Base-by-base conservation (phyloP, 148 eudicot genomes). In the Hydrangea macrophylla region DNA sequence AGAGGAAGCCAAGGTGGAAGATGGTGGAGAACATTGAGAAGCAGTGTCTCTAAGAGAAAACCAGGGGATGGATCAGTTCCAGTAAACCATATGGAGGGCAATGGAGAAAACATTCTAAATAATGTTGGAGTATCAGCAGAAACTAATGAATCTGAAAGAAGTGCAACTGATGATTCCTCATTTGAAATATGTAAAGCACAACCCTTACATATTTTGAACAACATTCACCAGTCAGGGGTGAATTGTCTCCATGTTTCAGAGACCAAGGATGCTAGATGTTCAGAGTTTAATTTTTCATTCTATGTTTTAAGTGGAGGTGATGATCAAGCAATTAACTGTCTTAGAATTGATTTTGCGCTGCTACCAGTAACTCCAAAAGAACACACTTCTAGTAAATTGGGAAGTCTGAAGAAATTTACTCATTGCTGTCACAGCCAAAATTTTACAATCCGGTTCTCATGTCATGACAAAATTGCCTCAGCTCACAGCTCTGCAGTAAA, bases 1-100 rank as follows among this genome's bases (percentile, higher is more conserved):
- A 91, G 99, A 81, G 99, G 99, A 80, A 94, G 99, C 87, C 99
- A 94, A 83, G 99, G 99, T 72, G 99, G 99, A 69, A 80, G 99
- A 48, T 79, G 93, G 93, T 83, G 99, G 93, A 82, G 90, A 78
- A 79, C 91, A 53, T 58, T 81, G 44, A 83, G 64, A 55, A 64
- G 50, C 31, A 55, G 73, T 42, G 9, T 48, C 40, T 31, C 69
- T 5, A 60, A 61, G 63, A 63, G 69, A 44, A 78, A 71, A 55
- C 73, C 73, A 25, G 50, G 51, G 9, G 55, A 56, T 59, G 73
- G 66, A 58, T 60, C 66, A 42, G 40, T 48, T 30, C 35, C 70
- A 22, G 66, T 7, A 33, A 76, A 64, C 58, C 79, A 37, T n/a
- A 10, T 60, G 18, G 71, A 74, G 36, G 50, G 17, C 71, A 17